A percentile compares a stretch with the other conserved stretches of the same genome.
These are phyloP conservation scores for Williopsis jadinii DNA, from an alignment of 1,139 yeast genomes.

Conservation along the genomic window DNA sequence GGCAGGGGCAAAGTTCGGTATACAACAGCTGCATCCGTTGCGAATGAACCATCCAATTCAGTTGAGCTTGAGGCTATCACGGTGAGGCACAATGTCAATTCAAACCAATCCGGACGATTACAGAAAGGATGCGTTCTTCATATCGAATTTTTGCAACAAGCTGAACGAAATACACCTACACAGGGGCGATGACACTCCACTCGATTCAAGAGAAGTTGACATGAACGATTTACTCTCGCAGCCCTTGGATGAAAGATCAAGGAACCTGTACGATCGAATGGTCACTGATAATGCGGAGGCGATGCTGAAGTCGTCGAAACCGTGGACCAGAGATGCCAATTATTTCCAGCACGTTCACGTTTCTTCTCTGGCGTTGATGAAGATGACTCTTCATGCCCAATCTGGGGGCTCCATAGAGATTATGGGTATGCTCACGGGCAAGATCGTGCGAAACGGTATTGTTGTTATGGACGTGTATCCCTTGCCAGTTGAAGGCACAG, in stretches of 20 bases:
- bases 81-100: background rate
- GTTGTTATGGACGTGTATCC: conserved; percentile 79
- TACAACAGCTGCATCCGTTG: background rate
- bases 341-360: conserved; percentile 63
- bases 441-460: conserved; percentile 49
- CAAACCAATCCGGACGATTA: conserved; percentile 5
- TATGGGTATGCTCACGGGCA: conserved; percentile 93
- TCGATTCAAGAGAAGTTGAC: conserved; percentile 16
- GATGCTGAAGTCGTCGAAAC: conserved; percentile 22
- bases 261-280: conserved; percentile 13
- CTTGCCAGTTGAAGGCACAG: conserved; percentile 93
- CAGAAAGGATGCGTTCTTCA: conserved; percentile 10
- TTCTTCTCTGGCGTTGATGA: conserved; percentile 68
- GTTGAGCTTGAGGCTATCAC: too few species aligned
- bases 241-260: conserved; percentile 11
- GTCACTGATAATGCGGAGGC: conserved; percentile 8
- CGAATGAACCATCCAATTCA: too few species aligned
- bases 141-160: conserved; percentile 7
- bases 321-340: conserved; percentile 45
- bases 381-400: conserved; percentile 79
- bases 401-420: conserved; percentile 87
- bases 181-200: conserved; percentile 3
- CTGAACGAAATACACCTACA: background rate
- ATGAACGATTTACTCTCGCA: conserved; percentile 8
- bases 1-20: background rate